Base-by-base conservation (phyloP, 345 rosid species). In the Moringa oleifera region DNA sequence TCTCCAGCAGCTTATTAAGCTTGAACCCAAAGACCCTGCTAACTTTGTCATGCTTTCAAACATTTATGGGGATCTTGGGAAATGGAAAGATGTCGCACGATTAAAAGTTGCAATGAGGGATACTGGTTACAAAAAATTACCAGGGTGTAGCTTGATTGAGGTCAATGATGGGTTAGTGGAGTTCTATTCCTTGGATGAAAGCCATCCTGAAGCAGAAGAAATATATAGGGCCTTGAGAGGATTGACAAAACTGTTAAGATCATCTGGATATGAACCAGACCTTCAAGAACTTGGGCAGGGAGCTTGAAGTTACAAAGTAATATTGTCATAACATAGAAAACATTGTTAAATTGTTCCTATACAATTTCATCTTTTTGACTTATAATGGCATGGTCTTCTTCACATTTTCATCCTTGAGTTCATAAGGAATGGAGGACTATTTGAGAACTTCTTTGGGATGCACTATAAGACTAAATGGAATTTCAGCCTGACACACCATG, bases 61-160 rank as follows among this genome's bases (percentile, higher is more conserved):
- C 65, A 71, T 89, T 36, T 85, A 92, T 53, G 90, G 94, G 36
- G 89, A 85, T 65, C 58, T 69, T 20, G 83, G 95, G 45, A 79
- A 85, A 67, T 83, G 86, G 84, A 76, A 84, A 69, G 95, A 92
- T 63, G 82, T 75, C 62, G 91, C 98, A 5, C 72, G 78, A 69
- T 64, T 81, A 18, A 92, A 89, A 75, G 80, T 84, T 66, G 93
- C 90, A 50, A 81, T 83, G 91, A 81, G 94, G 66, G 88, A 89
- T 68, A 89, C 91, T 0, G 95, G 96, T 46, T 66, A 63, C 57
- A 87, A 70, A 73, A 92, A 92, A 76, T 61, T 71, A 62, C 88
- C 96, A 20, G 98, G 98, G 4, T 80, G 87, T 63, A 89, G 98
- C 81, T 80, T 72, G 73, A 79, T 89, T 58, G 96, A 85, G 80